These are phyloP conservation scores for Coprinopsis sp. DNA, from an alignment of 768 basidiomycete genomes.

Conservation along the genomic window DNA sequence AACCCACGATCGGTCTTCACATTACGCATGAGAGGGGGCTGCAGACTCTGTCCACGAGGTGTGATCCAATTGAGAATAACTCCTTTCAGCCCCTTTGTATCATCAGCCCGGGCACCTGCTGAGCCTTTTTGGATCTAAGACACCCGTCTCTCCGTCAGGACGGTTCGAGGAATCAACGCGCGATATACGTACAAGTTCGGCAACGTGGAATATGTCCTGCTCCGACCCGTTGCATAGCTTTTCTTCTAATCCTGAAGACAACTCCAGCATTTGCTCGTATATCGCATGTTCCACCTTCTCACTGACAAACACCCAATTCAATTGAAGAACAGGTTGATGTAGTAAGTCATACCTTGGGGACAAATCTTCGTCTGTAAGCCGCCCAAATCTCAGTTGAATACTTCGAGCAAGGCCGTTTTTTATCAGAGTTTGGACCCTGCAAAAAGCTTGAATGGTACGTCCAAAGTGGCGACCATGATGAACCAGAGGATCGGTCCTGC, in stretches of 20 bases:
- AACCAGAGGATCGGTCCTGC: slow-evolving; percentile 14
- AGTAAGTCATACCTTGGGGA: slow-evolving; percentile 4
- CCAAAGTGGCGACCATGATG: slow-evolving; percentile 21
- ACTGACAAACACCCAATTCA: slow-evolving; percentile 1
- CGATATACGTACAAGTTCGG: slow-evolving; percentile 12
- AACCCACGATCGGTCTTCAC: slow-evolving; percentile 13
- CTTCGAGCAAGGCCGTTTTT: slow-evolving; percentile 13
- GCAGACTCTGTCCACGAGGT: slow-evolving; percentile 7
- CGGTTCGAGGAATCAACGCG: background rate
- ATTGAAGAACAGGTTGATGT: background rate
- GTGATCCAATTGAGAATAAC: slow-evolving; percentile 15
- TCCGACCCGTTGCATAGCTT: slow-evolving; percentile 10
- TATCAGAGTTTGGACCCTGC: slow-evolving; percentile 16
- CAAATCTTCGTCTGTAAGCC: slow-evolving; percentile 3
- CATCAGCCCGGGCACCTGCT: slow-evolving; percentile 6
- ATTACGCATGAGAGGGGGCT: slow-evolving; percentile 10
- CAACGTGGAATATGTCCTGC: slow-evolving; percentile 12
- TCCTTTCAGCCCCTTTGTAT: slow-evolving; percentile 5
- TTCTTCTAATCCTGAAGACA: slow-evolving; percentile 15
- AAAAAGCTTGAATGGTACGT: slow-evolving; percentile 15
- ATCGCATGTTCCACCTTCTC: slow-evolving; percentile 12
- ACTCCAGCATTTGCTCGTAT: slow-evolving; percentile 12
- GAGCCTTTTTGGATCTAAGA: slow-evolving; percentile 16
- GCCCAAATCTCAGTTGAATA: slow-evolving; percentile 7
- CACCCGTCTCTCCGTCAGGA: background rate